Percentiles rank a stretch among this genome's conserved stretches.
These are phyloP conservation scores for Fraxinus floribunda DNA, from an alignment of 305 asterid species.

Conservation along the genomic window DNA sequence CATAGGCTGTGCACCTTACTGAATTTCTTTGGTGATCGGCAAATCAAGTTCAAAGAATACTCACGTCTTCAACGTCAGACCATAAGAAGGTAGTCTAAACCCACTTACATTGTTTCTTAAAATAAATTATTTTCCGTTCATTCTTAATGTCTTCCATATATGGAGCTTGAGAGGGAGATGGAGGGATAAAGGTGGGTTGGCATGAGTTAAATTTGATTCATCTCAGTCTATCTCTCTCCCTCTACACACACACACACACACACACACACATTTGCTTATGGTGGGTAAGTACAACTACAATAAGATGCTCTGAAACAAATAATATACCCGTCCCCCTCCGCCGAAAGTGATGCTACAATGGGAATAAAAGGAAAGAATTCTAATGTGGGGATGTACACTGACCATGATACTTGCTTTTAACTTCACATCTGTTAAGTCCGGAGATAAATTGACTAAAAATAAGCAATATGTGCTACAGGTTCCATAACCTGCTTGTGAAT, in stretches of 20 bases:
- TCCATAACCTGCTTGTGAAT: not conserved
- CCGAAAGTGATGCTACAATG: not conserved
- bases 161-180: not conserved
- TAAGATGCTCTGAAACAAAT: not conserved
- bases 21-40: slow-evolving; percentile 54
- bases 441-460: not conserved
- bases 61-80: slow-evolving; percentile 85
- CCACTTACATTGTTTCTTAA: not conserved
- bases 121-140: not conserved
- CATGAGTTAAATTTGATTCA: not conserved
- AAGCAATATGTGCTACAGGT: not conserved
- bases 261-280: too few relatives aligned
- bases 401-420: not conserved
- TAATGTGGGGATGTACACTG: not conserved
- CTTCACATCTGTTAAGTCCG: not conserved
- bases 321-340: too few relatives aligned
- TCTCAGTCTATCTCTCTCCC: not conserved
- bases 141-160: not conserved
- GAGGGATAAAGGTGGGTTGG: not conserved
- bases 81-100: slow-evolving; percentile 57
- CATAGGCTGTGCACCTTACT: slow-evolving; percentile 70
- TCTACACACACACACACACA: too few relatives aligned
- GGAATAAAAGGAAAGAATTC: not conserved
- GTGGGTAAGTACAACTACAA: not conserved
- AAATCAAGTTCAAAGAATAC: slow-evolving; percentile 69